Conservation (phyloP, 1,284 basidiomycete species). For the Microbotryum lychnidis-dioicae region DNA sequence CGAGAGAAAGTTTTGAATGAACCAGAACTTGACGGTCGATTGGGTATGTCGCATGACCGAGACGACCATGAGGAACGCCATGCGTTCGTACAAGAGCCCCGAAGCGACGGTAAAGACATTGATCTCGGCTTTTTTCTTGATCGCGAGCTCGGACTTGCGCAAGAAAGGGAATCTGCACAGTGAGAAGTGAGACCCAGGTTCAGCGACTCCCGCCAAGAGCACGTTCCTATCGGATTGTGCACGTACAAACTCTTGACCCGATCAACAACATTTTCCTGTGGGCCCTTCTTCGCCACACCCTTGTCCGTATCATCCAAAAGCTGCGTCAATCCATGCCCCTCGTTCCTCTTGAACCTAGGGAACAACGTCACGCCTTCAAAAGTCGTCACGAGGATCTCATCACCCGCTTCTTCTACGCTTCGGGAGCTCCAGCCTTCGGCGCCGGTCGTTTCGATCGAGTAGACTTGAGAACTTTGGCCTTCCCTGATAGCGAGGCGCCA, state of each 20-base stretch:
- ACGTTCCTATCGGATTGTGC: too few relatives aligned
- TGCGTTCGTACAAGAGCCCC: constrained; percentile 92
- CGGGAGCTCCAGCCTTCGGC: constrained; percentile 70
- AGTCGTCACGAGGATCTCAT: constrained; percentile 62
- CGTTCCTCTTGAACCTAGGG: constrained; percentile 61
- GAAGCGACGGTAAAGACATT: constrained; percentile 99
- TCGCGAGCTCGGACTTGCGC: neutral
- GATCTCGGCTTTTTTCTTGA: constrained; percentile 66
- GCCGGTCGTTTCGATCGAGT: constrained; percentile 63
- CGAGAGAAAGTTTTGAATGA: constrained; percentile 97
- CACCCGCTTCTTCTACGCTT: constrained; percentile 53
- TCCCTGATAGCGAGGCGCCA: constrained; percentile 73
- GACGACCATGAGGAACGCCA: constrained; percentile 95
- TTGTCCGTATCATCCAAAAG: constrained; percentile 53
- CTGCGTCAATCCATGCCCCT: constrained; percentile 72
- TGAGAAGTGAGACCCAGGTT: too few relatives aligned
- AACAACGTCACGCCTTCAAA: constrained; percentile 84
- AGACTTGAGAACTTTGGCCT: constrained; percentile 65
- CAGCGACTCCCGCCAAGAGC: too few relatives aligned
- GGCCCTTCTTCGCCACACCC: neutral
- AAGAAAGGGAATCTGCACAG: constrained; percentile 28
- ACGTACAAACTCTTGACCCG: constrained; percentile 27
- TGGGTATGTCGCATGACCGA: constrained; percentile 90
- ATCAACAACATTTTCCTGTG: constrained; percentile 2
- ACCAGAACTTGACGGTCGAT: constrained; percentile 96